Evolutionary conservation across 345 rosid species (phyloP).

Genomic region (Hevea brasiliensis): DNA sequence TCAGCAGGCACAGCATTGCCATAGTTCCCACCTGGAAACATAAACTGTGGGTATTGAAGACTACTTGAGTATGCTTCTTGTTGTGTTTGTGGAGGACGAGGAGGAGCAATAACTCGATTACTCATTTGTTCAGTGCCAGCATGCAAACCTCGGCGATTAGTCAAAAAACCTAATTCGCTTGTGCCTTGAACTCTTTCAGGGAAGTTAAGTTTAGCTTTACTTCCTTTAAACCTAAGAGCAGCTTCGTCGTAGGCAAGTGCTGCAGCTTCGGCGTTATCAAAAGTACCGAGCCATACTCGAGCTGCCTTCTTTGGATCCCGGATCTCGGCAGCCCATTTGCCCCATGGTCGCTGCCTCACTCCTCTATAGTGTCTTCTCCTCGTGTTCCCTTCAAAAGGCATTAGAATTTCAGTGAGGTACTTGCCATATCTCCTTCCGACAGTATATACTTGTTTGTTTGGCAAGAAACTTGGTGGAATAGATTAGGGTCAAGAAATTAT

Average conservation of each 20-base stretch:
- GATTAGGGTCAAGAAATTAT: no score
- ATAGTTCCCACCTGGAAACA: constrained; percentile 5
- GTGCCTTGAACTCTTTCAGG: constrained; percentile 65
- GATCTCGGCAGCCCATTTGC: constrained; percentile 56
- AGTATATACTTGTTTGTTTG: no score
- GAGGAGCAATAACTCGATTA: constrained; percentile 4
- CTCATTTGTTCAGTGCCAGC: background rate
- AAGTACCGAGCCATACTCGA: constrained; percentile 69
- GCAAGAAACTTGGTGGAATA: no score
- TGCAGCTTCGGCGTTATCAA: constrained; percentile 72
- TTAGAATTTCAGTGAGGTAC: no score
- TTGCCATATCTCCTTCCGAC: no score
- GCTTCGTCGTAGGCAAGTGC: constrained; percentile 84
- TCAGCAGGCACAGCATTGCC: constrained; percentile 12
- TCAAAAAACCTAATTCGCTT: constrained; percentile 18
- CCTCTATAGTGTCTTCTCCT: constrained; percentile 52
- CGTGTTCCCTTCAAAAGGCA: constrained; percentile 24
- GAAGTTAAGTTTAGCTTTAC: constrained; percentile 81
- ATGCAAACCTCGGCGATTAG: constrained; percentile 8
- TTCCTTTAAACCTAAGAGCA: constrained; percentile 79
- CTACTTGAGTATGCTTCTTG: constrained; percentile 12
- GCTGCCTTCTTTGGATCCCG: constrained; percentile 59
- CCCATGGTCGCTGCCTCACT: constrained; percentile 62
- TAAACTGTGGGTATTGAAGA: constrained; percentile 31
- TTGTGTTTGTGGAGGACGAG: constrained; percentile 7